Percentiles rank a stretch among this genome's conserved stretches.
These are phyloP conservation scores for Phialophora expanda DNA, from an alignment of 2,329 filamentous ascomycete genomes.

Conservation along the genomic window DNA sequence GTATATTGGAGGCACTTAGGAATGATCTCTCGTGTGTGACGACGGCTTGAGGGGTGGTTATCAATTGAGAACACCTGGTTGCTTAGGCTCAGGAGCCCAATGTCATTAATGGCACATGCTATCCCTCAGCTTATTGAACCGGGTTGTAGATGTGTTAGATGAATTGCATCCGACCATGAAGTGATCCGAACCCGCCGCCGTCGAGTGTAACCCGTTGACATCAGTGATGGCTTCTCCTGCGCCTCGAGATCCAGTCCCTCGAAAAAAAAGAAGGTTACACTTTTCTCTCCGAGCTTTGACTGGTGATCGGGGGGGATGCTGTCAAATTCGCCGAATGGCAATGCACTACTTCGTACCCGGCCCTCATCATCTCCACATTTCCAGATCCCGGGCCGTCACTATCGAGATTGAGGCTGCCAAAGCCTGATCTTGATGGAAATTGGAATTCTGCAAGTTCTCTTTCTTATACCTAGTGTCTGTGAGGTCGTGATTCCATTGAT, in stretches of 20 bases:
- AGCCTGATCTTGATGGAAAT: conserved; percentile 10
- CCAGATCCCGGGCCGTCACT: conserved; percentile 3
- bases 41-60: neutral
- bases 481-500: conserved; percentile 7
- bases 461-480: conserved; percentile 3
- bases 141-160: conserved; percentile 3
- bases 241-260: conserved; percentile 1
- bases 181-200: neutral
- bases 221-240: conserved; percentile 10
- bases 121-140: conserved; percentile 12
- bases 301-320: neutral
- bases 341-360: neutral
- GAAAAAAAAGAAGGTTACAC: neutral
- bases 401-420: conserved; percentile 9
- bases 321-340: conserved; percentile 21
- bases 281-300: conserved; percentile 6
- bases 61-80: neutral
- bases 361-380: conserved; percentile 11
- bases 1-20: conserved; percentile 22
- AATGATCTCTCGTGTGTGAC: neutral
- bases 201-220: conserved; percentile 3
- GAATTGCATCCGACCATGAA: conserved; percentile 4
- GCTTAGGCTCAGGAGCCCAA: conserved; percentile 5
- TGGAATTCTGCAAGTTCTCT: neutral
- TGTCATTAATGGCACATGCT: conserved; percentile 4